Evolutionary conservation across 352 stramenopile species (phyloP).

Genomic region (Phytopythium chamaehyphon): DNA sequence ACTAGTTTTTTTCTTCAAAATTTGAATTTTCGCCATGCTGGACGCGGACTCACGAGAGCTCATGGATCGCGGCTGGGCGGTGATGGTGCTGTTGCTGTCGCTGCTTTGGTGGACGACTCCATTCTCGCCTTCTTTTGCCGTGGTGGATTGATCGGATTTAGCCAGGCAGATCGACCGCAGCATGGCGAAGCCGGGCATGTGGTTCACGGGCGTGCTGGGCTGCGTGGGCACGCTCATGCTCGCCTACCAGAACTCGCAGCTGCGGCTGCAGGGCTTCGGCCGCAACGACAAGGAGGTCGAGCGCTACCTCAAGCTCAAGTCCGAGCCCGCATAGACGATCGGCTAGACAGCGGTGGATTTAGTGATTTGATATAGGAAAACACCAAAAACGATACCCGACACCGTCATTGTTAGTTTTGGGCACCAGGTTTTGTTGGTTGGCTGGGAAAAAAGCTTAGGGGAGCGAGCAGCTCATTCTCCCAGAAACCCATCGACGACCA

Average conservation of each 20-base stretch:
- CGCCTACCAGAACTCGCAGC: conserved; percentile 76
- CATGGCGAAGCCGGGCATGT: conserved; percentile 63
- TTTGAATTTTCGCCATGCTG: no score
- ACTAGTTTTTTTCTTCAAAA: no score
- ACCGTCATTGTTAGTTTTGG: no score
- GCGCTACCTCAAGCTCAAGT: conserved; percentile 27
- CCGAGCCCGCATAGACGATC: not conserved
- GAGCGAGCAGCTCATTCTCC: not conserved
- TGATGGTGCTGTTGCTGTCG: not conserved
- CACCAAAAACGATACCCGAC: no score
- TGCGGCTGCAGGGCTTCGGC: conserved; percentile 73
- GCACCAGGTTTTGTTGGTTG: not conserved
- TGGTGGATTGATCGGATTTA: no score
- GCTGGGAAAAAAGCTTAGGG: not conserved
- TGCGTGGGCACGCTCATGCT: conserved; percentile 51
- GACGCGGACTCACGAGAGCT: no score
- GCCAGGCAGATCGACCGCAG: conserved; percentile 53
- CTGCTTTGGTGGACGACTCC: not conserved
- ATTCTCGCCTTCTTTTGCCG: no score
- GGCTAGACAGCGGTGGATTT: no score
- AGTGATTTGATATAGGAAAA: no score
- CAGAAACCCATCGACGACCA: conserved; percentile 50
- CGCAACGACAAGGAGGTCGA: conserved; percentile 69
- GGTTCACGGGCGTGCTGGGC: conserved; percentile 70
- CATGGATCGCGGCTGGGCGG: no score